Evolutionary conservation across 805 yeast species (phyloP).

Genomic region (Teunomyces stri): DNA sequence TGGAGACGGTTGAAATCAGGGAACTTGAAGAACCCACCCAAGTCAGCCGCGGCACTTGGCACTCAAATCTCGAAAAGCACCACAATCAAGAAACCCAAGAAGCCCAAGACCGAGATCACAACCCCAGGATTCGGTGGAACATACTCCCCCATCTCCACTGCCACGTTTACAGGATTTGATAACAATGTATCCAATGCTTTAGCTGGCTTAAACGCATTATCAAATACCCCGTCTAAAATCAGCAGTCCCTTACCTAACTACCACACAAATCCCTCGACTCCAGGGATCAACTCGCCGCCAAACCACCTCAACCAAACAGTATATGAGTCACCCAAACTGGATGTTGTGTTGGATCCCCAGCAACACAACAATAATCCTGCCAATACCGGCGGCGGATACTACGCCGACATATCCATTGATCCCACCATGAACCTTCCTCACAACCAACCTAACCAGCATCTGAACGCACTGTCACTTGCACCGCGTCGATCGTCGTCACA

Average conservation of each 20-base stretch:
- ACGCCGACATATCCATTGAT: constrained; percentile 42
- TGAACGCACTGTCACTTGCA: constrained; percentile 8
- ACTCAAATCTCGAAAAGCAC: constrained; percentile 10
- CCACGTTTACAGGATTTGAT: constrained; percentile 42
- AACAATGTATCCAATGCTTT: constrained; percentile 39
- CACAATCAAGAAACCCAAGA: constrained; percentile 9
- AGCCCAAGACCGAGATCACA: constrained; percentile 9
- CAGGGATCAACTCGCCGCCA: constrained; percentile 26
- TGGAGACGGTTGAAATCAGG: constrained; percentile 47
- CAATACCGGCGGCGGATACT: constrained; percentile 40
- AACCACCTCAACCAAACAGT: constrained; percentile 12
- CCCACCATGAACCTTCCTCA: constrained; percentile 48
- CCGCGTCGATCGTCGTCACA: constrained; percentile 30
- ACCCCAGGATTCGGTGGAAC: constrained; percentile 25
- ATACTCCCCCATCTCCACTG: constrained; percentile 33
- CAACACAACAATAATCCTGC: constrained; percentile 25
- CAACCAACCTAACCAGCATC: constrained; percentile 35
- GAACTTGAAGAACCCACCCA: constrained; percentile 44
- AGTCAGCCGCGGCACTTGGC: constrained; percentile 28
- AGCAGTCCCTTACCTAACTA: constrained; percentile 26
- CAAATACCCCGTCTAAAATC: constrained; percentile 30
- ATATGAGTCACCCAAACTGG: constrained; percentile 23
- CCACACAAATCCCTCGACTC: constrained; percentile 20
- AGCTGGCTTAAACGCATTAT: constrained; percentile 44
- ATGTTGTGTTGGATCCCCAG: constrained; percentile 29